Evolutionary conservation across 768 basidiomycete genomes (phyloP), one percentile per base, ranked within the genome.

Genomic region (Astraeus odoratus): DNA sequence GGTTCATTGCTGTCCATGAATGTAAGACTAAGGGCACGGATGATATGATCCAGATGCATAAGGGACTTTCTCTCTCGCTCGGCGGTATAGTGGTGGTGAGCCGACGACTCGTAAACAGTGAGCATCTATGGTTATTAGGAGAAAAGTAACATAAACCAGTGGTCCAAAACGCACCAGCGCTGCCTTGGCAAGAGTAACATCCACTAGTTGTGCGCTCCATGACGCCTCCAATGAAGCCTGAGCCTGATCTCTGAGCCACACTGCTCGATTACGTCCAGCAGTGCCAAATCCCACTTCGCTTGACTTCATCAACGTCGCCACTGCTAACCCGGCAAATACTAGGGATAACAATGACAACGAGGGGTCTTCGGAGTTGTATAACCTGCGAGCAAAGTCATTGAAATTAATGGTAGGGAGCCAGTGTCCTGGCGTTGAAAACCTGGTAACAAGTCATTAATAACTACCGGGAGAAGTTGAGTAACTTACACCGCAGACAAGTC

Each of bases 81-180:
- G 4, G 74, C 68, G 18, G 72, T 74, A 57, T 86, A 75, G 34
- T 74, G 67, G 5, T 84, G 85, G 48, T 89, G 83, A 4, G 81
- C 75, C 1, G 83, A 88, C 0, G 77, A 75, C 59, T 90, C 87
- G 53, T 86, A 90, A 3, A 90, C 66, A 5, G 86, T 82, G 8
- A 89, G 71, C 39, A 90, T 77, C 86, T 86, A 49, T 26, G 4
- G n/a, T 13, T 10, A 31, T 66, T 33, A 60, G n/a, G n/a, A n/a
- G 53, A 48, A 49, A 26, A 16, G 18, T 26, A 8, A 36, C 23
- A 16, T 25, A 19, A 6, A 24, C 16, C 10, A 10, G 7, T 27
- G 6, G 19, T 25, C 43, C 34, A 18, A 34, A 5, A 64, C 75
- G 50, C 40, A 85, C 84, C 50, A 83, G 64, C 5, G 85, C 86